Evolutionary conservation across 371 early-diverging fungal species (phyloP).

Genomic region (Syncephalastrum racemosum): DNA sequence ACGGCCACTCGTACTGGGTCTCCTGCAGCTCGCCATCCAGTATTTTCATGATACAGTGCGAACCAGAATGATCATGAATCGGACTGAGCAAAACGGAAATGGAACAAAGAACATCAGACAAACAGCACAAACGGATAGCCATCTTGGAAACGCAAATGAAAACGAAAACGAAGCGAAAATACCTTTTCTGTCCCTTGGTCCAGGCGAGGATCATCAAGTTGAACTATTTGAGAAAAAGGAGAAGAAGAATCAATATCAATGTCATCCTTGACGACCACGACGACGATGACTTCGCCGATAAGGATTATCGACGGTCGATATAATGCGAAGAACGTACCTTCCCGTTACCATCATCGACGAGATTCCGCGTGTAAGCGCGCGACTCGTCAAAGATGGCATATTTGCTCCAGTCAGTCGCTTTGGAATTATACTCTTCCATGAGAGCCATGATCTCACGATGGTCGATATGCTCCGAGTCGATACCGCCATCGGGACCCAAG

Average conservation of each 20-base stretch:
- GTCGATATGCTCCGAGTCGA: conserved; percentile 60
- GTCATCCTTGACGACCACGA: not conserved
- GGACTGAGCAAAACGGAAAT: conserved; percentile 52
- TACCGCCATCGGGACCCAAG: conserved; percentile 28
- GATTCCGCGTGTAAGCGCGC: conserved; percentile 78
- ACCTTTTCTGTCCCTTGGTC: conserved; percentile 79
- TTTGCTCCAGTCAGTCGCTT: conserved; percentile 71
- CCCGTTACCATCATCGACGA: conserved; percentile 92
- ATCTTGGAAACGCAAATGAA: not conserved
- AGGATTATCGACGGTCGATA: not conserved
- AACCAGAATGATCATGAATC: conserved; percentile 91
- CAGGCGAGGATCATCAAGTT: conserved; percentile 92
- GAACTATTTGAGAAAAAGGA: conserved; percentile 47
- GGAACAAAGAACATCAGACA: conserved; percentile 8
- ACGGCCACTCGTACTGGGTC: conserved; percentile 79
- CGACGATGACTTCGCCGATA: not conserved
- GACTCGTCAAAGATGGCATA: conserved; percentile 80
- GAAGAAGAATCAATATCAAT: not conserved
- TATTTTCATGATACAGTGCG: conserved; percentile 94
- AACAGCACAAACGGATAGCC: not conserved
- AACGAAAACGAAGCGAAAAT: conserved; percentile 8
- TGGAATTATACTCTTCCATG: conserved; percentile 66
- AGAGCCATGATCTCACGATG: conserved; percentile 57
- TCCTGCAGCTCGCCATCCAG: conserved; percentile 85
- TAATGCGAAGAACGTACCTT: conserved; percentile 34